These are phyloP conservation scores for Pulveroboletus sp. DNA, from an alignment of 768 basidiomycete genomes.

Conservation along the genomic window DNA sequence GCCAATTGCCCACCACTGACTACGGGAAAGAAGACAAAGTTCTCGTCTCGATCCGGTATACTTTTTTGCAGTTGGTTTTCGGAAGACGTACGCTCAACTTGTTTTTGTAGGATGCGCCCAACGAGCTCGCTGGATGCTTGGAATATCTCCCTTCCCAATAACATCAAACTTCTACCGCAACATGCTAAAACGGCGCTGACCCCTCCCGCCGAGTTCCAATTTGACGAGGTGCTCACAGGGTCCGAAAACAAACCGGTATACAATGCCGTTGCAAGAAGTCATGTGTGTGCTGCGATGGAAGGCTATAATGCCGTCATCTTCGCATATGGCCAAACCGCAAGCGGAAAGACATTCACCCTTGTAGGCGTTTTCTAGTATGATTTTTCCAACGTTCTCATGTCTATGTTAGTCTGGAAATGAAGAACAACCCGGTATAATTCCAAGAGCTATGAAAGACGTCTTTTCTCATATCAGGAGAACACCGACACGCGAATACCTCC, in stretches of 20 bases:
- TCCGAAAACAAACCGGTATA: conserved; percentile 81
- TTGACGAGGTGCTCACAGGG: conserved; percentile 75
- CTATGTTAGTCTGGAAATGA: conserved; percentile 61
- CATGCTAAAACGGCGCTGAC: conserved; percentile 46
- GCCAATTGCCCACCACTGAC: conserved; percentile 41
- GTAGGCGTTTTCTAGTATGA: conserved; percentile 26
- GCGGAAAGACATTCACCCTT: conserved; percentile 71
- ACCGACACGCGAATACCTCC: conserved; percentile 82
- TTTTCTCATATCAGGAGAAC: conserved; percentile 81
- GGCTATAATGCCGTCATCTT: conserved; percentile 97
- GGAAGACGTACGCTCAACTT: conserved; percentile 1
- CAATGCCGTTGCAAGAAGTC: conserved; percentile 69
- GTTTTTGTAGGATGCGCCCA: conserved; percentile 57
- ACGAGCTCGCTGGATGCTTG: conserved; percentile 52
- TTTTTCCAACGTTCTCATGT: conserved; percentile 33
- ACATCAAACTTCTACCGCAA: conserved; percentile 61
- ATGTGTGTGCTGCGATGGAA: conserved; percentile 91
- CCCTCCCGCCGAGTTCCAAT: conserved; percentile 53
- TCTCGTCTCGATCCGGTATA: conserved; percentile 77
- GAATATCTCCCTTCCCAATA: conserved; percentile 43
- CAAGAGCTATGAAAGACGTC: conserved; percentile 88
- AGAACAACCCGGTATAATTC: conserved; percentile 91
- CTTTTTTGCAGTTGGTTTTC: neutral
- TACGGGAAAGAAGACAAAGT: conserved; percentile 83
- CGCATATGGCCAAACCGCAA: conserved; percentile 89